Percentiles rank a stretch among this genome's conserved stretches.
Evolutionary conservation across 1,284 basidiomycete genomes (phyloP).

Genomic region (Leucoagaricus sp.): DNA sequence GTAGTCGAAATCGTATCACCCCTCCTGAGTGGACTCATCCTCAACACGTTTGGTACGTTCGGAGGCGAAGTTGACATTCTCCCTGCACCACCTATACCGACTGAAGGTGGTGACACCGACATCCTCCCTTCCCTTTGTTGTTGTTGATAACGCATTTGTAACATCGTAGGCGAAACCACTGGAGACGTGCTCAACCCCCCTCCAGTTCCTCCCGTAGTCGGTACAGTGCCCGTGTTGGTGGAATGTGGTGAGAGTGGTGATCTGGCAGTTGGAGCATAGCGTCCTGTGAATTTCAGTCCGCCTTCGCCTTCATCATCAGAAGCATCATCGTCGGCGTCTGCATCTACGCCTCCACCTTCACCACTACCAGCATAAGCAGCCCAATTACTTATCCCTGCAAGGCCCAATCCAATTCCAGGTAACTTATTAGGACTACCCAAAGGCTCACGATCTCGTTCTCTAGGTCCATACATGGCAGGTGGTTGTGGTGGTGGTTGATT

Average conservation of each 20-base stretch:
- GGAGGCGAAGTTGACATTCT: conserved; percentile 6
- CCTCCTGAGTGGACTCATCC: conserved; percentile 1
- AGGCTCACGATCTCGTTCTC: not conserved
- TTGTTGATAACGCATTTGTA: conserved; percentile 7
- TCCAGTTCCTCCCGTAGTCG: not conserved
- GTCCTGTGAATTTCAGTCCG: not conserved
- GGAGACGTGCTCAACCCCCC: not conserved
- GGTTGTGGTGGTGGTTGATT: too few relatives aligned
- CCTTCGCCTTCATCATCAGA: not conserved
- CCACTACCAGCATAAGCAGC: not conserved
- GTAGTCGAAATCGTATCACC: conserved; percentile 12
- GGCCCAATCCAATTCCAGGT: conserved; percentile 9
- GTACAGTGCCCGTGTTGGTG: not conserved
- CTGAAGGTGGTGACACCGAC: not conserved
- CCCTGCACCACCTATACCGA: not conserved
- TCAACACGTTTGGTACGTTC: not conserved
- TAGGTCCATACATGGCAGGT: not conserved
- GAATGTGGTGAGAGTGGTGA: not conserved
- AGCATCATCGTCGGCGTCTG: not conserved
- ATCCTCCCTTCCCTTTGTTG: not conserved
- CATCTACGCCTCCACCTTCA: not conserved
- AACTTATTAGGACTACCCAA: not conserved
- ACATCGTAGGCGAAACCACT: conserved; percentile 1
- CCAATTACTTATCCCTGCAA: conserved; percentile 12
- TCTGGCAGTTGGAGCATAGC: not conserved